Conservation (phyloP, 495 filamentous ascomycete genomes). For the Friedmanniomyces endolithicus region DNA sequence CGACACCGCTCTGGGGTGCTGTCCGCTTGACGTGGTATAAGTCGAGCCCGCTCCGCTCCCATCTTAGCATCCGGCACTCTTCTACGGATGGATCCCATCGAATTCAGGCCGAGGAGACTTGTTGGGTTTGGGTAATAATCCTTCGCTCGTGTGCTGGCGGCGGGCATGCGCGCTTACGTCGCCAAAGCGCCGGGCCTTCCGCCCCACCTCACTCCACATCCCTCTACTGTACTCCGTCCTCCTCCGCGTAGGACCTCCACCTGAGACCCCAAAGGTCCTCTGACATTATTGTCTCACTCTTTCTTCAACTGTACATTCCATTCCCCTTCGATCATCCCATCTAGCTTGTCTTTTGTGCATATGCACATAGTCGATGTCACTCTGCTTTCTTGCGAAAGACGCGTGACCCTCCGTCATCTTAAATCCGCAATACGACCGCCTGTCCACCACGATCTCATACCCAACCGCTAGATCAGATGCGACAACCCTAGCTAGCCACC, state of each 20-base stretch:
- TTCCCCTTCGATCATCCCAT: too few relatives aligned
- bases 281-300: too few relatives aligned
- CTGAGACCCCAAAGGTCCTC: too few relatives aligned
- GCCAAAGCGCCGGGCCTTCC: neutral
- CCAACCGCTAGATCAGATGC: constrained; percentile 1
- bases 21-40: neutral
- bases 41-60: too few relatives aligned
- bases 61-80: neutral
- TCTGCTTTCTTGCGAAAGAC: too few relatives aligned
- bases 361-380: too few relatives aligned
- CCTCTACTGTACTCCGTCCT: neutral
- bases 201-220: neutral
- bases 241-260: too few relatives aligned
- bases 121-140: neutral
- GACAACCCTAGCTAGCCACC: neutral
- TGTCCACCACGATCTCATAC: neutral
- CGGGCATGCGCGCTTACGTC: constrained; percentile 2
- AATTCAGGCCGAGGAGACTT: too few relatives aligned
- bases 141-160: neutral
- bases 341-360: too few relatives aligned
- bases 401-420: too few relatives aligned
- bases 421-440: neutral
- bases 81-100: too few relatives aligned
- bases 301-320: neutral
- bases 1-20: neutral